Evolutionary conservation across 495 filamentous ascomycete species (phyloP), one percentile per base, ranked within the genome.

Genomic region (Astrothelium subdiscretum): DNA sequence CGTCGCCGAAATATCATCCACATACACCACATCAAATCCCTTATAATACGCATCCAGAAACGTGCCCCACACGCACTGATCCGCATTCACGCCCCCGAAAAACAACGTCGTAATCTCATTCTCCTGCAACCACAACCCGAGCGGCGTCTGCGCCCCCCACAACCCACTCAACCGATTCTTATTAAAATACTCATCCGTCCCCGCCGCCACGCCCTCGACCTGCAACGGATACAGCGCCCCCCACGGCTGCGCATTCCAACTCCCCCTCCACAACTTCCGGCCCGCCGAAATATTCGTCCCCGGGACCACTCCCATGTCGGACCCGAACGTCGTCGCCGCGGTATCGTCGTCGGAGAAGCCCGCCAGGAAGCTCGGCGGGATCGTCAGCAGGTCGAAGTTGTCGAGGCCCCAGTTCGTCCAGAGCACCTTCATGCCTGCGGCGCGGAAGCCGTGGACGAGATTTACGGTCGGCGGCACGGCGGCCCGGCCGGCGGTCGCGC

Each of bases 341-440:
- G 48, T 24, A 22, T 52, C 35, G 31, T 69, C 67, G 48, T 11
- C 61, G 31, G 67, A 68, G 64, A 76, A 76, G 8, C 68, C 67
- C 18, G 63, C 65, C n/a, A 70, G 57, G 52, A 75, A 70, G 4
- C 58, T 57, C 10, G 74, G 69, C 38, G 73, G 74, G 52, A 77
- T 72, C 20, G 65, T 70, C 31, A 70, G 51, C 22, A 77, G 63
- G 52, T 74, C 74, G 26, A 65, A 70, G 62, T 72, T 61, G 43
- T 67, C 66, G 12, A 74, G 61, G n/a, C 72, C 72, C 72, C 72
- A 72, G 35, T 66, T 66, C 11, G 68, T 57, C 71, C 71, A 73
- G 29, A 72, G 58, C 13, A 73, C 59, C 57, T 64, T 63, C 38
- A 70, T 71, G 31, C 63, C 67, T 13, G 58, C 60, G n/a, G 42